Conservation (phyloP, 331 rosid species). For the Erythrophleum ivorense region DNA sequence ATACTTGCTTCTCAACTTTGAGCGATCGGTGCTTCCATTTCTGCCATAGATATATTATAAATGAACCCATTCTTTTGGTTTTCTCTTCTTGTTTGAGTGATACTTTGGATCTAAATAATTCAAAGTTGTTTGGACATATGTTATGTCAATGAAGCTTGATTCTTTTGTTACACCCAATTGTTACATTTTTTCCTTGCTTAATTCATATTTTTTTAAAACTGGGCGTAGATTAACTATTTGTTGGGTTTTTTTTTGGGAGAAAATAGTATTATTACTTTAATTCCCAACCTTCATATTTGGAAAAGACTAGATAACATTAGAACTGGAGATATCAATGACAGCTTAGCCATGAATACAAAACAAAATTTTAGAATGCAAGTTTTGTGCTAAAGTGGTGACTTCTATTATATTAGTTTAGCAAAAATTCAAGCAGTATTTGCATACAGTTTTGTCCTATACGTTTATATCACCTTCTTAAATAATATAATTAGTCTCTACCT, state of each 20-base stretch:
- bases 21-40: not conserved
- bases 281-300: not conserved
- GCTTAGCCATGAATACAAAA: constrained; percentile 5
- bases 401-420: not conserved
- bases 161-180: not conserved
- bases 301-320: not conserved
- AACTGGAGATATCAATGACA: not conserved
- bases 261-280: not conserved
- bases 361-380: constrained; percentile 21
- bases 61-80: not conserved
- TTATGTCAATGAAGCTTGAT: not conserved
- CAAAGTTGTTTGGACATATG: not conserved
- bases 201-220: not conserved
- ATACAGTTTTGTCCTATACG: constrained; percentile 17
- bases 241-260: too few species aligned
- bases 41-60: not conserved
- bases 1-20: not conserved
- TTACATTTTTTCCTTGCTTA: not conserved
- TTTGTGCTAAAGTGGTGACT: constrained; percentile 12
- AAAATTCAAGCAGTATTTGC: not conserved
- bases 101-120: constrained; percentile 1
- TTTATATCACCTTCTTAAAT: not conserved
- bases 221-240: not conserved
- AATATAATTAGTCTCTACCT: not conserved
- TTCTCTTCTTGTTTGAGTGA: not conserved